These are phyloP conservation scores for Talaromyces sp. DNA, from an alignment of 2,329 filamentous ascomycete species.

Conservation along the genomic window DNA sequence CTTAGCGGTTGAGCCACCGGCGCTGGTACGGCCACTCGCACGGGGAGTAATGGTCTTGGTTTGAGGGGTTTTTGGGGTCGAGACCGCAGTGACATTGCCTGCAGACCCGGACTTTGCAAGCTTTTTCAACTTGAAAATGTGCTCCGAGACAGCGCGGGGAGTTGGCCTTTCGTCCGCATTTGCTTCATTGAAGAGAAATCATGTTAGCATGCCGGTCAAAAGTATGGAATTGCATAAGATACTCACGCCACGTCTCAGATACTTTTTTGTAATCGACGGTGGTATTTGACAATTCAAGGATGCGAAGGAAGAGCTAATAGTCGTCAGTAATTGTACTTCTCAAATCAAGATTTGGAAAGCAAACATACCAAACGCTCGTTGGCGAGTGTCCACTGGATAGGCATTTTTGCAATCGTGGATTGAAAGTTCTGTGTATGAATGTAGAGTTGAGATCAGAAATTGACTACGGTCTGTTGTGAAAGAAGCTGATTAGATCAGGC, in stretches of 20 bases:
- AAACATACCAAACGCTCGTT: constrained; percentile 12
- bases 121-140: constrained; percentile 12
- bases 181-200: background rate
- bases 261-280: constrained; percentile 9
- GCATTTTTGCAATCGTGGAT: background rate
- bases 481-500: background rate
- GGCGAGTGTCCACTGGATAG: constrained; percentile 1
- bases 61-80: background rate
- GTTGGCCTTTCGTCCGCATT: constrained; percentile 11
- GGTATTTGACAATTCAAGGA: background rate
- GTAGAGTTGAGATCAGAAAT: no score
- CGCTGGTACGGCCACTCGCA: background rate
- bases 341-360: no score
- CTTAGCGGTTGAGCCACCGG: background rate
- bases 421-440: background rate
- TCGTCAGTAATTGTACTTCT: background rate
- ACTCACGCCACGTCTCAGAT: constrained; percentile 13
- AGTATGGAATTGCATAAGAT: background rate
- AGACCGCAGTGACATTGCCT: background rate
- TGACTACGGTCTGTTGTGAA: background rate
- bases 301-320: constrained; percentile 1
- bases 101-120: background rate
- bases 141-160: constrained; percentile 12
- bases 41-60: background rate
- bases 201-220: background rate